These are phyloP conservation scores for Entelexis paramagnoliae DNA, from an alignment of 1,139 yeast species.

Conservation along the genomic window DNA sequence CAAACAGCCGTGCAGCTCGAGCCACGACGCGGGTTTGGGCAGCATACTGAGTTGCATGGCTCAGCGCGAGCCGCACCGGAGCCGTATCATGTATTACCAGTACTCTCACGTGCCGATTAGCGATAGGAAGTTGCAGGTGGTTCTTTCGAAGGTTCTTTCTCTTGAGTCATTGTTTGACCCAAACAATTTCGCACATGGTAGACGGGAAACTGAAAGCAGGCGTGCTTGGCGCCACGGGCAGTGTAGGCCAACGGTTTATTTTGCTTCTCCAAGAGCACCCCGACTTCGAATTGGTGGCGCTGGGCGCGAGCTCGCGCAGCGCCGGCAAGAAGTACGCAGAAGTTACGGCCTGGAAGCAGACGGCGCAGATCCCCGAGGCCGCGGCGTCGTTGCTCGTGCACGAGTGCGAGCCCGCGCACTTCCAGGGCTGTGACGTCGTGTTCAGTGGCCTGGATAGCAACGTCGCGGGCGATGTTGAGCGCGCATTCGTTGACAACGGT, in stretches of 20 bases:
- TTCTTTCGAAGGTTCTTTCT: background rate
- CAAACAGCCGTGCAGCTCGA: too few relatives aligned
- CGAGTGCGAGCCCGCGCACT: conserved; percentile 66
- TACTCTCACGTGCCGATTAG: background rate
- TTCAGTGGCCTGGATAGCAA: conserved; percentile 93
- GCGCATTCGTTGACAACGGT: conserved; percentile 71
- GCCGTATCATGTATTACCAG: background rate
- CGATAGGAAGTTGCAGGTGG: background rate
- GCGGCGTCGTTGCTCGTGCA: conserved; percentile 56
- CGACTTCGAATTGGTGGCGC: conserved; percentile 68
- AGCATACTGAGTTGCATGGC: too few relatives aligned
- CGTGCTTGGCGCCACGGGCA: conserved; percentile 95
- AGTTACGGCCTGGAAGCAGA: conserved; percentile 94
- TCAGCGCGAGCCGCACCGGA: background rate
- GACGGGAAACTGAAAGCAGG: conserved; percentile 38
- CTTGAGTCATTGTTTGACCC: conserved; percentile 1
- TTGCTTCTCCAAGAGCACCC: conserved; percentile 78
- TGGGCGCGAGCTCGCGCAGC: conserved; percentile 90
- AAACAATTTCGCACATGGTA: conserved; percentile 1
- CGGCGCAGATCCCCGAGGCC: conserved; percentile 61
- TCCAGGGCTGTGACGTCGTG: conserved; percentile 84
- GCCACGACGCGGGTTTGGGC: too few relatives aligned
- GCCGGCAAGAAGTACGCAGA: conserved; percentile 81
- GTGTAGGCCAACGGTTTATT: conserved; percentile 95
- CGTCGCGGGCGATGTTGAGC: conserved; percentile 86